Evolutionary conservation across 345 rosid genomes (phyloP).

Genomic region (Barbarea vulgaris): DNA sequence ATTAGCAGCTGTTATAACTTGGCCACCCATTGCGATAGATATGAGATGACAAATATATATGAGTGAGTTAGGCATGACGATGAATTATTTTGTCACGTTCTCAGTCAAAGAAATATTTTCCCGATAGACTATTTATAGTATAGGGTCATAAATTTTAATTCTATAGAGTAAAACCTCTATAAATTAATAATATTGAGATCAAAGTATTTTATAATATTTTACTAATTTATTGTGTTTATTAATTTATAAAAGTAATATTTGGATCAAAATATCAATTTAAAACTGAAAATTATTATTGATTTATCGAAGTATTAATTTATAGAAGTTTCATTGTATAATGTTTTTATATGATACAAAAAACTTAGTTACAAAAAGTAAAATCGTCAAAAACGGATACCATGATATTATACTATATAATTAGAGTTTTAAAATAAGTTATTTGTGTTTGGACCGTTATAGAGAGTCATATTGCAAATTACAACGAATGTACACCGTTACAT

Average conservation of each 20-base stretch:
- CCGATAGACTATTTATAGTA: neutral
- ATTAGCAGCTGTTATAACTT: neutral
- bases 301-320: too few relatives aligned
- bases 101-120: neutral
- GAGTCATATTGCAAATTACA: neutral
- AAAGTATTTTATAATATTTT: too few relatives aligned
- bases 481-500: neutral
- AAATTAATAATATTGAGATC: too few relatives aligned
- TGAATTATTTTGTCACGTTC: neutral
- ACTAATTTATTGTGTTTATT: too few relatives aligned
- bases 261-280: too few relatives aligned
- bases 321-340: too few relatives aligned
- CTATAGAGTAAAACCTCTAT: too few relatives aligned
- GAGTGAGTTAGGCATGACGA: too few relatives aligned
- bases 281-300: too few relatives aligned
- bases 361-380: neutral
- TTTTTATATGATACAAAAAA: neutral
- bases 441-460: neutral
- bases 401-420: neutral
- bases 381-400: neutral
- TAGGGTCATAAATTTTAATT: neutral
- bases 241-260: too few relatives aligned
- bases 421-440: neutral
- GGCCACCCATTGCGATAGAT: neutral
- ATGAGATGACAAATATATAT: neutral